These are phyloP conservation scores for Zygoascus flipseniorum DNA, from an alignment of 805 yeast species.

Conservation along the genomic window DNA sequence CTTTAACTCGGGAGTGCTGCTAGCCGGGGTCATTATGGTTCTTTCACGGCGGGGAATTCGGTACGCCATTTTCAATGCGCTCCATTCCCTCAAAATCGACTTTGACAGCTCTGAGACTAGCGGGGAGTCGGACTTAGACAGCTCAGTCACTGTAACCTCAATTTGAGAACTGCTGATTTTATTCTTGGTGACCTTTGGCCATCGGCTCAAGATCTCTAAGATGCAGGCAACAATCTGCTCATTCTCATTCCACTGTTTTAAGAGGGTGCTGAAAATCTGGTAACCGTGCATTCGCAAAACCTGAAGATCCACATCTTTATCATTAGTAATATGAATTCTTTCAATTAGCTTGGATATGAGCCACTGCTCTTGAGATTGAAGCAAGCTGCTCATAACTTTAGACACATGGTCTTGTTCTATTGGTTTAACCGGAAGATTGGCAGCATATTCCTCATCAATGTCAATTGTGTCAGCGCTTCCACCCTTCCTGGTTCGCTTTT, in stretches of 20 bases:
- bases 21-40: neutral
- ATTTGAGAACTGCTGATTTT: slow-evolving; percentile 68
- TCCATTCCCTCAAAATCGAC: slow-evolving; percentile 58
- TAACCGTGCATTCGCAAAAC: slow-evolving; percentile 82
- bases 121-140: slow-evolving; percentile 24
- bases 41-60: slow-evolving; percentile 61
- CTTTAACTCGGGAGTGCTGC: neutral
- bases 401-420: slow-evolving; percentile 54
- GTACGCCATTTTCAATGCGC: slow-evolving; percentile 67
- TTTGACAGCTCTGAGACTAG: slow-evolving; percentile 31
- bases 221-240: slow-evolving; percentile 39
- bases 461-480: slow-evolving; percentile 8
- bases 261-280: slow-evolving; percentile 57
- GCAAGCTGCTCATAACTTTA: slow-evolving; percentile 68
- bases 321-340: slow-evolving; percentile 51
- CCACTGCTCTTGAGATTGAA: slow-evolving; percentile 64
- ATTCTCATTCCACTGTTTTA: slow-evolving; percentile 36
- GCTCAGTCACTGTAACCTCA: slow-evolving; percentile 48
- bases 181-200: slow-evolving; percentile 71
- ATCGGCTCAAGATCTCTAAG: slow-evolving; percentile 46
- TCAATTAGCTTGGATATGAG: slow-evolving; percentile 59
- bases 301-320: slow-evolving; percentile 42
- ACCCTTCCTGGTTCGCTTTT: slow-evolving; percentile 32
- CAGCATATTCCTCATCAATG: slow-evolving; percentile 51
- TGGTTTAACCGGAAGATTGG: slow-evolving; percentile 45